Evolutionary conservation across 2,329 filamentous ascomycete species (phyloP).

Genomic region (Nothopassalora personata): DNA sequence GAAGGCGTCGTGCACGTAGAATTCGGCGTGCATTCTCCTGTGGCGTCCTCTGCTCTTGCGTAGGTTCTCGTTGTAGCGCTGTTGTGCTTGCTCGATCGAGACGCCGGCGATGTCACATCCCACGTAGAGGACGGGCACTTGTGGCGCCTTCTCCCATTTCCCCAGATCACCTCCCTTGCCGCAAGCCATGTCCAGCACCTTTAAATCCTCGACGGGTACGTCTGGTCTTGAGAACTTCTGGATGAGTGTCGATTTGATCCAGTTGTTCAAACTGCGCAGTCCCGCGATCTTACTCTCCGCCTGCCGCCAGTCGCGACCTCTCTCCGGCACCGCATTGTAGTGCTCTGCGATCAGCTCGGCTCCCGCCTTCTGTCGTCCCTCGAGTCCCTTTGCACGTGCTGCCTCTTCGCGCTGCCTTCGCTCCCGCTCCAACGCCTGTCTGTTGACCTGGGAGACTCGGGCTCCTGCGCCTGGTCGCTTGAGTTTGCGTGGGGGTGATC

Average conservation of each 20-base stretch:
- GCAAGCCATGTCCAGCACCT: conserved; percentile 90
- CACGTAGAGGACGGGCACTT: conserved; percentile 86
- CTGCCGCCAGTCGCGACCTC: conserved; percentile 88
- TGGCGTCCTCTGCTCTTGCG: conserved; percentile 31
- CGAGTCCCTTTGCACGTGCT: conserved; percentile 32
- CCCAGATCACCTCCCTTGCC: conserved; percentile 93
- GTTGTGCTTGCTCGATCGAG: conserved; percentile 82
- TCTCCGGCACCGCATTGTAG: conserved; percentile 92
- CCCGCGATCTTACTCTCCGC: conserved; percentile 95
- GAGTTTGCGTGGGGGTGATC: conserved; percentile 33
- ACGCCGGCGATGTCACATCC: conserved; percentile 90
- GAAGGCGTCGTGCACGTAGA: conserved; percentile 89
- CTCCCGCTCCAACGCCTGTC: conserved; percentile 59
- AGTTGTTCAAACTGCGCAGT: conserved; percentile 92
- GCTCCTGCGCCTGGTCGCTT: conserved; percentile 36
- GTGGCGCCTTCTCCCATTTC: conserved; percentile 95
- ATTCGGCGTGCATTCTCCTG: conserved; percentile 66
- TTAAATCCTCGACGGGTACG: conserved; percentile 50
- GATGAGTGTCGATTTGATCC: conserved; percentile 96
- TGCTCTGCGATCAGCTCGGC: conserved; percentile 80
- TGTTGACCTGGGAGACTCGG: conserved; percentile 62
- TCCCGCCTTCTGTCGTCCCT: conserved; percentile 10
- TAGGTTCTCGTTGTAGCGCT: conserved; percentile 60
- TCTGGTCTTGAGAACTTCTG: conserved; percentile 74
- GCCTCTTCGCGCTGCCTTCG: conserved; percentile 38